These are phyloP conservation scores for Arthrobotrys sphaeroides DNA, from an alignment of 2,329 filamentous ascomycete genomes.

Conservation along the genomic window DNA sequence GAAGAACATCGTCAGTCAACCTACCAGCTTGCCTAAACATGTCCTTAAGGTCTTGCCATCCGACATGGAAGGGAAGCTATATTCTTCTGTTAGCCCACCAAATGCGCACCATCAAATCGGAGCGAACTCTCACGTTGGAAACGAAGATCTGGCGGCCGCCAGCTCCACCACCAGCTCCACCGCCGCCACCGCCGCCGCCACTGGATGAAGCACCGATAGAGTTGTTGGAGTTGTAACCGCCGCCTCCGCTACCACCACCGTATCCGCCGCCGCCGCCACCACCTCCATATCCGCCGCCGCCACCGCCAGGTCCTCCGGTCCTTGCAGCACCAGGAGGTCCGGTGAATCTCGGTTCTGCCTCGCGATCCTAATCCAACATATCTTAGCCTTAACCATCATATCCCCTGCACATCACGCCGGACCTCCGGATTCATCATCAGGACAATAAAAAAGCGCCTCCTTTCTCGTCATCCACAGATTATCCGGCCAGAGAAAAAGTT, in stretches of 20 bases:
- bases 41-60: slow-evolving; percentile 99
- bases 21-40: slow-evolving; percentile 97
- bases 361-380: slow-evolving; percentile 76
- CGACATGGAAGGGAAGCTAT: slow-evolving; percentile 94
- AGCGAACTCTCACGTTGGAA: slow-evolving; percentile 85
- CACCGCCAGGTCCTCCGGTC: slow-evolving; percentile 61
- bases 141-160: slow-evolving; percentile 93
- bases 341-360: slow-evolving; percentile 96
- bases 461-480: slow-evolving; percentile 50
- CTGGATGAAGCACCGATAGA: slow-evolving; percentile 60
- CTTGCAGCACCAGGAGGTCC: slow-evolving; percentile 69
- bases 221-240: slow-evolving; percentile 59
- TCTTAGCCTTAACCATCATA: slow-evolving; percentile 53
- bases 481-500: slow-evolving; percentile 44
- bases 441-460: slow-evolving; percentile 47
- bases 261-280: slow-evolving; percentile 59
- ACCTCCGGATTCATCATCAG: slow-evolving; percentile 52
- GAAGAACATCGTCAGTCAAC: slow-evolving; percentile 59
- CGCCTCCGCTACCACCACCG: slow-evolving; percentile 63
- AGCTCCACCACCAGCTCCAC: slow-evolving; percentile 63
- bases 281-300: slow-evolving; percentile 60
- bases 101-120: slow-evolving; percentile 42
- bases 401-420: slow-evolving; percentile 34
- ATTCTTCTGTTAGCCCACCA: slow-evolving; percentile 56
- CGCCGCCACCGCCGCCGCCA: slow-evolving; percentile 62